Evolutionary conservation across 2,329 filamentous ascomycete species (phyloP), one percentile per base, ranked within the genome.

Genomic region (Alternaria alternata): DNA sequence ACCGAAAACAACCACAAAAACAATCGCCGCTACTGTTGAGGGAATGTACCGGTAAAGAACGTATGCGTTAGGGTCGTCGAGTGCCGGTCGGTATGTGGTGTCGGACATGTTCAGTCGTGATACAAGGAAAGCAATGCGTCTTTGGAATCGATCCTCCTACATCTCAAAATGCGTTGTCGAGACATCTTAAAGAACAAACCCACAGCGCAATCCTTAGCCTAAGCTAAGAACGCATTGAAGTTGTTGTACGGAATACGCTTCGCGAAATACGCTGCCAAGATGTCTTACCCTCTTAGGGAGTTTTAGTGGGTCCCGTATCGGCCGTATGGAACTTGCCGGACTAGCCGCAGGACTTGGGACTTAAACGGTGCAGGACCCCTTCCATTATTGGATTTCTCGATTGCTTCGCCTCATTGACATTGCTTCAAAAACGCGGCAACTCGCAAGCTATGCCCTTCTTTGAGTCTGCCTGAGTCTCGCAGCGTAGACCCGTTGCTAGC

Each of bases 1-100:
- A 3, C 69, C 57, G 64, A 87, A 87, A 4, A 86, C 67, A 26
- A 80, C 63, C 11, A 78, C 71, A 59, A 85, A 84, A 7, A 84
- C 75, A 14, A 81, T 69, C 1, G 83, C 85, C 0, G 80, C 83
- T 0, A 76, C 65, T 0, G 82, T 56, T 0, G 80, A 83, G 0
- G 85, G 83, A 4, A 69, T 63, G 59, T 83, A 83, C 52, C 77
- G 62, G 36, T 70, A 71, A 11, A 56, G 61, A 24, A 64, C 58
- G 46, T 54, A 65, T 22, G 55, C 57, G 38, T 55, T 56, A 5
- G 65, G 63, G 22, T 68, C 62, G 39, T 68, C 57, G n/a, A 69
- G 65, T 36, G 64, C 61, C 3, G 61, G 62, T 12, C 53, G 63
- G 11, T 56, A 36, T 14, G 32, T 28, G 18, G 18, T 55, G 22